Evolutionary conservation across 2,329 filamentous ascomycete genomes (phyloP), one percentile per base, ranked within the genome.

Genomic region (Pseudogymnoascus sp.): DNA sequence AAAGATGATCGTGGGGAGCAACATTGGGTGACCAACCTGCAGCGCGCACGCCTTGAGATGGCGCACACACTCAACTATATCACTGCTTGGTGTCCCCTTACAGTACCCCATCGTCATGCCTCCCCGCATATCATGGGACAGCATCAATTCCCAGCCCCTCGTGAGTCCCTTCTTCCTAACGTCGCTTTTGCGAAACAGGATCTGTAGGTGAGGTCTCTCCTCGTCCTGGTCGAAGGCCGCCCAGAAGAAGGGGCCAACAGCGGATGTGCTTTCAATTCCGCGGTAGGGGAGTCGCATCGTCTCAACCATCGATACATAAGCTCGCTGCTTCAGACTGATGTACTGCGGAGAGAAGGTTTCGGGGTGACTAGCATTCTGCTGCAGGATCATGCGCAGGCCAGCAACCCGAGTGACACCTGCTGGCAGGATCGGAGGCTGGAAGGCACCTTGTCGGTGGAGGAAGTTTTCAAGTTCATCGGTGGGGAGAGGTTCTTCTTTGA

Each of bases 221-320:
- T 83, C 82, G 67, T 85, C 79, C 65, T 83, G 79, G 69, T 87
- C 83, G 65, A 80, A 77, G 1, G 80, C 77, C 42, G 76, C 80
- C 84, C 84, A 87, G 73, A 87, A 87, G 70, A 86, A 86, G 1
- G 85, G 85, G 0, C 84, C 85, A 35, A 87, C 84, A 7, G 82
- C 79, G 62, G 80, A 80, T 33, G 79, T 82, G 33, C 82, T 81
- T 72, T 88, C 85, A 66, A 88, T 83, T 61, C 78, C 82, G n/a
- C 82, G 77, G 68, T 80, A 81, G 3, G 85, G 84, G 46, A 88
- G 76, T 63, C 74, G 77, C 73, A 86, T 70, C 17, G 73, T 75
- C 66, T 78, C 77, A 29, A 87, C 79, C 84, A 88, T 86, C 50
- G 75, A 75, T 67, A 79, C 77, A 66, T 87, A 87, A 31, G 75